Evolutionary conservation across 2,329 filamentous ascomycete genomes (phyloP).

Genomic region (Pyrenochaeta sp.): DNA sequence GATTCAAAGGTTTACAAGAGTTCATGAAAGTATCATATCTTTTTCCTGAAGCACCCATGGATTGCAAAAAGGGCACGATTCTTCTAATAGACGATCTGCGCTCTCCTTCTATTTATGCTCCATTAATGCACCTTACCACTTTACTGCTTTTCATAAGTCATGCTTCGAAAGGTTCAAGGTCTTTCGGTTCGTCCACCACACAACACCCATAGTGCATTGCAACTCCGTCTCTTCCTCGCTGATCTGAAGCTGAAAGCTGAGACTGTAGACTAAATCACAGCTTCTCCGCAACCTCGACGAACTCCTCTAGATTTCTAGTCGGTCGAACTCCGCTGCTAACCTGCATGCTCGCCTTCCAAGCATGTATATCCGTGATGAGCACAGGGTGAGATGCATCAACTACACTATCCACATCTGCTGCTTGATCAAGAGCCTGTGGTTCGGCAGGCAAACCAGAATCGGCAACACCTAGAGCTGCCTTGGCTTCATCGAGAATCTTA

Average conservation of each 20-base stretch:
- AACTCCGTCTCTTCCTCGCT: too few relatives aligned
- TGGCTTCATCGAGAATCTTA: constrained; percentile 59
- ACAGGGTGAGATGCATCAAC: constrained; percentile 53
- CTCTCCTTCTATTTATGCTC: neutral
- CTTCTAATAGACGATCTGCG: neutral
- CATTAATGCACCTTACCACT: neutral
- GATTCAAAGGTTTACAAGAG: too few relatives aligned
- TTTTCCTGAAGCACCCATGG: too few relatives aligned
- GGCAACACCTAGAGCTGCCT: constrained; percentile 55
- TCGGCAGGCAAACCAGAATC: constrained; percentile 49
- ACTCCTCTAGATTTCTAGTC: constrained; percentile 79
- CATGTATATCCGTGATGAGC: constrained; percentile 78
- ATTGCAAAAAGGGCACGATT: neutral
- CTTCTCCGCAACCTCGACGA: constrained; percentile 70
- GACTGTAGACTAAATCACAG: constrained; percentile 11
- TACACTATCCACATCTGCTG: constrained; percentile 31
- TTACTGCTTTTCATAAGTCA: neutral
- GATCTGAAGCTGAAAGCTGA: too few relatives aligned
- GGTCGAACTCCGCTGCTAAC: constrained; percentile 77
- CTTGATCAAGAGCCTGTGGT: constrained; percentile 48
- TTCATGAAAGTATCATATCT: too few relatives aligned
- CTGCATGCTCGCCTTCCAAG: constrained; percentile 79
- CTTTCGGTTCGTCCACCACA: too few relatives aligned
- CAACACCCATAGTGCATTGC: too few relatives aligned
- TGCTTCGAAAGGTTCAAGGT: constrained; percentile 2